Percentiles rank a stretch among this genome's conserved stretches.
phyloP scores from a whole-genome alignment of 2,329 filamentous ascomycete genomes.

The Xylariaceae sp. region DNA sequence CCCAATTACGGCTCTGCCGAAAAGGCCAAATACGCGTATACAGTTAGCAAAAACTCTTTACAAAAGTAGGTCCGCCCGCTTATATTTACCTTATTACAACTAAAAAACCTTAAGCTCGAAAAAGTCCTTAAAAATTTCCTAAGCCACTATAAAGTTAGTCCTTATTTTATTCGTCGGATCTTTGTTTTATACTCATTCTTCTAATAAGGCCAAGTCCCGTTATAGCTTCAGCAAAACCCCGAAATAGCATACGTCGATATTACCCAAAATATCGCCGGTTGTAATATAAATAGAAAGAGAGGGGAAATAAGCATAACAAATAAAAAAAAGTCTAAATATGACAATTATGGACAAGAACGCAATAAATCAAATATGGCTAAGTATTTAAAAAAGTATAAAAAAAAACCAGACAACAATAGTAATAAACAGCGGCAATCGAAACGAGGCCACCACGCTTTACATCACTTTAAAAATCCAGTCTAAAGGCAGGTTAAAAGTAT shows the following conservation, averaged over 20 bases:
- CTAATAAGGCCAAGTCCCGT: background rate
- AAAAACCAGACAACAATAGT: no score
- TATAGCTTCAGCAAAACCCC: background rate
- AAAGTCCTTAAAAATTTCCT: background rate
- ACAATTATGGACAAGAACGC: background rate
- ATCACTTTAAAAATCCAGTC: no score
- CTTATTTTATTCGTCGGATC: background rate
- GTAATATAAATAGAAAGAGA: background rate
- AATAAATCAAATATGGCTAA: background rate
- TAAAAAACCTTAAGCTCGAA: background rate
- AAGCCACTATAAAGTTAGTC: background rate
- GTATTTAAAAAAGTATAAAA: background rate
- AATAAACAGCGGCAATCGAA: no score
- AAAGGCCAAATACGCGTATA: background rate
- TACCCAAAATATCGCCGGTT: background rate
- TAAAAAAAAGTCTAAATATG: background rate
- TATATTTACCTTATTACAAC: background rate
- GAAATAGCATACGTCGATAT: background rate
- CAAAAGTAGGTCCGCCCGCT: background rate
- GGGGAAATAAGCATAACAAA: background rate
- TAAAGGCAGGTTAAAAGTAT: no score
- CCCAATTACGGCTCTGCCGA: background rate
- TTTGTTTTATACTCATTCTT: background rate
- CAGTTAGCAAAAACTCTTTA: background rate
- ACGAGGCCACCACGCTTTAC: no score